Evolutionary conservation across 2,329 filamentous ascomycete species (phyloP).

Genomic region (Aspergillus tubingensis): DNA sequence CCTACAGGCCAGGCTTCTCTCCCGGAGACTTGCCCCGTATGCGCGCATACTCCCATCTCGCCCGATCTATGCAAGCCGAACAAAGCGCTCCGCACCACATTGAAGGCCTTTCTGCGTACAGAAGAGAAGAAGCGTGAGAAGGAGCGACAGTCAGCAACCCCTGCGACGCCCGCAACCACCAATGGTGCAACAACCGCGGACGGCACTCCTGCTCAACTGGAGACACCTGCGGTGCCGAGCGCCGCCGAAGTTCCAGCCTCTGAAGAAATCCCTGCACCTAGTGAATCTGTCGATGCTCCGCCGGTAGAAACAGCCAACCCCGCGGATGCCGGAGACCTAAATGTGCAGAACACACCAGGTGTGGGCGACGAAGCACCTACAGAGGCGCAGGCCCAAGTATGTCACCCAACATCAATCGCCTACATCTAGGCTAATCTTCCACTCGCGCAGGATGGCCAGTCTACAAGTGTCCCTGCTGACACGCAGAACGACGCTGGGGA

Average conservation of each 20-base stretch:
- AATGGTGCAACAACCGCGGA: slow-evolving; percentile 28
- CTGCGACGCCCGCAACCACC: slow-evolving; percentile 36
- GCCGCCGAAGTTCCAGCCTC: slow-evolving; percentile 17
- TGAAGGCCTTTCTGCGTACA: slow-evolving; percentile 86
- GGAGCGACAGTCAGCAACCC: slow-evolving; percentile 47
- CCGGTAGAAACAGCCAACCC: slow-evolving; percentile 19
- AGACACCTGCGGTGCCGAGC: slow-evolving; percentile 22
- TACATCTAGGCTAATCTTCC: not conserved
- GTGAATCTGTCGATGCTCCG: slow-evolving; percentile 14
- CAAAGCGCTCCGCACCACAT: slow-evolving; percentile 87
- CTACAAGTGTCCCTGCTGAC: slow-evolving; percentile 13
- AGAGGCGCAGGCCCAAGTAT: slow-evolving; percentile 24
- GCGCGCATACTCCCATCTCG: slow-evolving; percentile 86
- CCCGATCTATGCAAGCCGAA: slow-evolving; percentile 84
- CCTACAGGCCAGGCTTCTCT: slow-evolving; percentile 72
- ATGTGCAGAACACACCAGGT: slow-evolving; percentile 10
- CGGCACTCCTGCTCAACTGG: slow-evolving; percentile 17
- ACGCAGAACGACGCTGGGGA: slow-evolving; percentile 11
- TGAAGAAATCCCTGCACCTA: slow-evolving; percentile 10
- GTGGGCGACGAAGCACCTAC: slow-evolving; percentile 5
- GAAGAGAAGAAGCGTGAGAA: slow-evolving; percentile 86
- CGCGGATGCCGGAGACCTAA: slow-evolving; percentile 7
- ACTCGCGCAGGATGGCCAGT: slow-evolving; percentile 18
- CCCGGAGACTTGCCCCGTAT: slow-evolving; percentile 82
- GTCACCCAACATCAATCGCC: not conserved